These are phyloP conservation scores for Homolaphlyctis polyrhiza DNA, from an alignment of 371 early-diverging fungal species.

Conservation along the genomic window DNA sequence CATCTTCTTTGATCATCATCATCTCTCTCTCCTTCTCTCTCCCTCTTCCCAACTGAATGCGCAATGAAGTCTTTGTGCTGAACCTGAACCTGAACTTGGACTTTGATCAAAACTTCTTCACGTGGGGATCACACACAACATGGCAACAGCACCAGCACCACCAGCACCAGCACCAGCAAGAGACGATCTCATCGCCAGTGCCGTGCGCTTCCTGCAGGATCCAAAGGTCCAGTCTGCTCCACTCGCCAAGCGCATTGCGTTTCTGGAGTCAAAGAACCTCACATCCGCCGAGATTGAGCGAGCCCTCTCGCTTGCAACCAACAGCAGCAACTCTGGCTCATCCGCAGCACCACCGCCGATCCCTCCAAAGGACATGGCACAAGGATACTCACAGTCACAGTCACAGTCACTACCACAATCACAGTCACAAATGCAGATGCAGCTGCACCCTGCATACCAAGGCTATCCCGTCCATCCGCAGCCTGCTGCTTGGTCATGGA, in stretches of 20 bases:
- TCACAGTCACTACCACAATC: not conserved
- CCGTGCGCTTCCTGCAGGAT: slow-evolving; percentile 88
- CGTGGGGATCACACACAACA: too few species aligned
- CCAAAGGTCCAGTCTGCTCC: slow-evolving; percentile 87
- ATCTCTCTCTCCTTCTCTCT: not conserved
- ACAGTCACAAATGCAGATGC: not conserved
- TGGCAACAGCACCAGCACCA: not conserved
- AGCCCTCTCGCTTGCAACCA: slow-evolving; percentile 61
- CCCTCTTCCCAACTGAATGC: too few species aligned
- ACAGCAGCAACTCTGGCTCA: slow-evolving; percentile 13
- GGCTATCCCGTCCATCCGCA: slow-evolving; percentile 11
- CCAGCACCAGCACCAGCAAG: not conserved
- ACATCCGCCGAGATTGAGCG: slow-evolving; percentile 87
- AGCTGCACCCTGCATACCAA: slow-evolving; percentile 19
- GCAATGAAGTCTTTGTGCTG: too few species aligned
- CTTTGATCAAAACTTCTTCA: too few species aligned
- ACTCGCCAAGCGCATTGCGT: slow-evolving; percentile 84
- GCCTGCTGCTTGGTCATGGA: slow-evolving; percentile 70
- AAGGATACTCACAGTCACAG: not conserved
- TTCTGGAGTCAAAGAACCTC: slow-evolving; percentile 92
- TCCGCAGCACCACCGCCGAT: not conserved
- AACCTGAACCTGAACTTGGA: too few species aligned
- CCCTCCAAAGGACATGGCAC: not conserved
- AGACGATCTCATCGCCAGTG: slow-evolving; percentile 71
- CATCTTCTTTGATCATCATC: not conserved